phyloP scores from a whole-genome alignment of 2,329 filamentous ascomycete species.

The Furcasterigmium furcatum region DNA sequence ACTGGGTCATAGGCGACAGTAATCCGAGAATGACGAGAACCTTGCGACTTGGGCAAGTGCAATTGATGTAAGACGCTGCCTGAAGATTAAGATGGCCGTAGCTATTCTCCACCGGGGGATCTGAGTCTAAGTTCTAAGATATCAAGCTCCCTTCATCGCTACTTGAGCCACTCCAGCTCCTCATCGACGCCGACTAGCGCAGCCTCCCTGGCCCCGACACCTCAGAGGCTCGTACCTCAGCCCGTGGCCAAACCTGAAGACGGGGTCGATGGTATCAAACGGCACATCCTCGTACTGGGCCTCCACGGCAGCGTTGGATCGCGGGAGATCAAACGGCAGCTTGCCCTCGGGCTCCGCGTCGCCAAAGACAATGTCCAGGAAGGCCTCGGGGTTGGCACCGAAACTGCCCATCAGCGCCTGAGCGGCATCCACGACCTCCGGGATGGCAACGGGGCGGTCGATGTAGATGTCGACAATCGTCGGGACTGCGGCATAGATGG shows the following conservation, averaged over 20 bases:
- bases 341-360: conserved; percentile 32
- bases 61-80: no score
- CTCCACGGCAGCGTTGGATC: conserved; percentile 37
- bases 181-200: no score
- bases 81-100: no score
- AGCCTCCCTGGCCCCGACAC: no score
- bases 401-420: conserved; percentile 35
- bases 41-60: no score
- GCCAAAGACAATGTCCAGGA: conserved; percentile 39
- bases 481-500: conserved; percentile 31
- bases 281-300: conserved; percentile 21
- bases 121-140: no score
- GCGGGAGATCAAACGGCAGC: conserved; percentile 42
- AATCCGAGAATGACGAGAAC: no score
- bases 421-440: conserved; percentile 33
- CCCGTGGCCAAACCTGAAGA: conserved; percentile 26
- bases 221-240: no score
- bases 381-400: conserved; percentile 33
- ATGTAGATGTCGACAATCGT: conserved; percentile 40
- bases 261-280: conserved; percentile 20
- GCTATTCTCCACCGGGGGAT: no score
- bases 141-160: no score
- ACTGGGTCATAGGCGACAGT: no score
- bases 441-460: conserved; percentile 35
- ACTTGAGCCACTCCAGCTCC: no score